Evolutionary conservation across 441 rosid genomes (phyloP).

Genomic region (Aquilaria agallochum): DNA sequence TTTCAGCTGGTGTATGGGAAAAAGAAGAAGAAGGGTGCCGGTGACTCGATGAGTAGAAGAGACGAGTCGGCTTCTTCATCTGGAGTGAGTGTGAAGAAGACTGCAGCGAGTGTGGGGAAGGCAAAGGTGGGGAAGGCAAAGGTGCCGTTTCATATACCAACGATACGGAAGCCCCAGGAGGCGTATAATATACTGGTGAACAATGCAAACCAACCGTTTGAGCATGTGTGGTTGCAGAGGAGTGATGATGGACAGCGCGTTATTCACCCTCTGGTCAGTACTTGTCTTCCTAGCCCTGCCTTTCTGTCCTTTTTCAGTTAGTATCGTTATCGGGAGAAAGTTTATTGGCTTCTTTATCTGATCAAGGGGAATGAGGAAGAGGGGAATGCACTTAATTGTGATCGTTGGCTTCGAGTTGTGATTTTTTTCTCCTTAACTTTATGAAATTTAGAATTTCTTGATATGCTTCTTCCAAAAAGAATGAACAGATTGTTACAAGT

Average conservation of each 20-base stretch:
- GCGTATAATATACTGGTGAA: slow-evolving; percentile 63
- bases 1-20: slow-evolving; percentile 74
- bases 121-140: slow-evolving; percentile 42
- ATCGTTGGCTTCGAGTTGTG: too few species aligned
- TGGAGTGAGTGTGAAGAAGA: slow-evolving; percentile 57
- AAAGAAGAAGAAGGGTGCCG: slow-evolving; percentile 48
- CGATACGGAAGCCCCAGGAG: slow-evolving; percentile 74
- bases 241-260: slow-evolving; percentile 53
- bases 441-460: too few species aligned
- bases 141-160: slow-evolving; percentile 69
- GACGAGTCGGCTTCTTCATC: slow-evolving; percentile 12
- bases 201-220: slow-evolving; percentile 65
- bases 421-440: too few species aligned
- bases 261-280: slow-evolving; percentile 91
- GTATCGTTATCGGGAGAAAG: too few species aligned
- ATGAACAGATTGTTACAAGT: too few species aligned
- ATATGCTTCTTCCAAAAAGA: too few species aligned
- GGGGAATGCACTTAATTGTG: too few species aligned
- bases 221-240: slow-evolving; percentile 78
- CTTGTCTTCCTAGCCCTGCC: not conserved
- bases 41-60: slow-evolving; percentile 18
- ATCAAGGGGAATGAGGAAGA: too few species aligned
- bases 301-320: not conserved
- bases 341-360: too few species aligned
- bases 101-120: slow-evolving; percentile 24